Evolutionary conservation across 352 stramenopile species (phyloP).

Genomic region (Phytopythium vexans): DNA sequence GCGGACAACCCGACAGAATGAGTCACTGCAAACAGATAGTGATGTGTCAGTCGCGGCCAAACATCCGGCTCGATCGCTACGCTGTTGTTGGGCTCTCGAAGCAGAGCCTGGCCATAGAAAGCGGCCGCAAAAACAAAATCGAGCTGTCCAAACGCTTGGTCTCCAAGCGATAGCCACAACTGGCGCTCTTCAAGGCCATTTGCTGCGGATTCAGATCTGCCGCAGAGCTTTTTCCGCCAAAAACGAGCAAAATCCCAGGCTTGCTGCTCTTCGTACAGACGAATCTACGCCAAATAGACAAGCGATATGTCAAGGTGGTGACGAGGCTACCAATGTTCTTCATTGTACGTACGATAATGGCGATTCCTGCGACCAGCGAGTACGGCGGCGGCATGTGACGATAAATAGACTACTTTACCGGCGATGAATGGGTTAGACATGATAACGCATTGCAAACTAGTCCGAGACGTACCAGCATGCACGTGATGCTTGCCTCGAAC

Average conservation of each 20-base stretch:
- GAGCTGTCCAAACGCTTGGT: conserved; percentile 22
- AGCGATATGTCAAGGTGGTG: background rate
- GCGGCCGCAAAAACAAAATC: conserved; percentile 39
- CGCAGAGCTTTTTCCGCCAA: conserved; percentile 37
- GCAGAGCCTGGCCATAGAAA: conserved; percentile 18
- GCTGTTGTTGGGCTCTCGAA: background rate
- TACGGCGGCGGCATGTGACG: conserved; percentile 48
- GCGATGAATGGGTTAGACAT: background rate
- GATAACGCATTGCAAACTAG: background rate
- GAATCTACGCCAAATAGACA: conserved; percentile 12
- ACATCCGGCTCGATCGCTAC: background rate
- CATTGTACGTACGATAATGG: conserved; percentile 36
- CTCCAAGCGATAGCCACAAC: conserved; percentile 15
- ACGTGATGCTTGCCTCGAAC: conserved; percentile 26
- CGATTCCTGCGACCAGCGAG: conserved; percentile 24
- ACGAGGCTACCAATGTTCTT: background rate
- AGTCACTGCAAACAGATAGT: conserved; percentile 20
- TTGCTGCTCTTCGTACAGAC: conserved; percentile 30
- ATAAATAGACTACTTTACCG: conserved; percentile 28
- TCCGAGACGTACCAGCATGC: conserved; percentile 25
- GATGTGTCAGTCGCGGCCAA: conserved; percentile 17
- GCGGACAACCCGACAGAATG: conserved; percentile 15
- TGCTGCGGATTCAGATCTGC: background rate
- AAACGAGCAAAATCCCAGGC: conserved; percentile 12
- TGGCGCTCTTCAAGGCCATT: background rate